phyloP scores from a whole-genome alignment of 192 early-diverging fungal genomes.

The Backusella australiensis region DNA sequence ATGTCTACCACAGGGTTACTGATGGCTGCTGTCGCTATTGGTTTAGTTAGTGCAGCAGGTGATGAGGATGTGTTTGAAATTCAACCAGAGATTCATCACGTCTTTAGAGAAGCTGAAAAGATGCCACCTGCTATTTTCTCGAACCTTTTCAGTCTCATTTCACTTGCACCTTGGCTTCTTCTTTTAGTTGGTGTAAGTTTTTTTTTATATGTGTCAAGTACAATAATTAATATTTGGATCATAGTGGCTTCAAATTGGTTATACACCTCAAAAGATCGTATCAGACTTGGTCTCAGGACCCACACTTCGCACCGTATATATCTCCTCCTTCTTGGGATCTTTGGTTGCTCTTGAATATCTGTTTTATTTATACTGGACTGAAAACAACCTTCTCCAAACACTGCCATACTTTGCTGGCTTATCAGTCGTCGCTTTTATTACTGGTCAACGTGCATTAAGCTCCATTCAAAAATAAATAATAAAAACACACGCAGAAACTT shows the following conservation, averaged over 20 bases:
- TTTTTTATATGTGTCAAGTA: not conserved
- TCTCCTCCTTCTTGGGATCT: conserved; percentile 42
- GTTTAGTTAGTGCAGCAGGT: conserved; percentile 24
- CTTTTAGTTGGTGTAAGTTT: conserved; percentile 42
- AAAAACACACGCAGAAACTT: conserved; percentile 11
- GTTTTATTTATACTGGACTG: conserved; percentile 51
- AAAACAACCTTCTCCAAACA: conserved; percentile 48
- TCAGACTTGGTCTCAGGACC: conserved; percentile 1
- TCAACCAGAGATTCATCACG: conserved; percentile 50
- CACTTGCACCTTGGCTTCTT: conserved; percentile 42
- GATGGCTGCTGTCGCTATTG: not conserved
- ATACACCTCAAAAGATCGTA: conserved; percentile 35
- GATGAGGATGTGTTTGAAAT: conserved; percentile 33
- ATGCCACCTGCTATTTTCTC: conserved; percentile 45
- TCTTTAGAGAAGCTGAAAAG: conserved; percentile 47
- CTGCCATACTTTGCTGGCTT: conserved; percentile 41
- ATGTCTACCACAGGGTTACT: not conserved
- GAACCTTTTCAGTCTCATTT: conserved; percentile 34
- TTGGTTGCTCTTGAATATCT: conserved; percentile 45
- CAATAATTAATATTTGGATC: not conserved
- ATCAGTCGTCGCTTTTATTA: conserved; percentile 37
- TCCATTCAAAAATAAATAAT: conserved; percentile 29
- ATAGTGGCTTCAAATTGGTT: conserved; percentile 45
- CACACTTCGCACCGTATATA: conserved; percentile 11
- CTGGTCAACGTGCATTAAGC: conserved; percentile 47